Conservation (phyloP, 2,329 filamentous ascomycete genomes). For the Aspergillus cejpii region DNA sequence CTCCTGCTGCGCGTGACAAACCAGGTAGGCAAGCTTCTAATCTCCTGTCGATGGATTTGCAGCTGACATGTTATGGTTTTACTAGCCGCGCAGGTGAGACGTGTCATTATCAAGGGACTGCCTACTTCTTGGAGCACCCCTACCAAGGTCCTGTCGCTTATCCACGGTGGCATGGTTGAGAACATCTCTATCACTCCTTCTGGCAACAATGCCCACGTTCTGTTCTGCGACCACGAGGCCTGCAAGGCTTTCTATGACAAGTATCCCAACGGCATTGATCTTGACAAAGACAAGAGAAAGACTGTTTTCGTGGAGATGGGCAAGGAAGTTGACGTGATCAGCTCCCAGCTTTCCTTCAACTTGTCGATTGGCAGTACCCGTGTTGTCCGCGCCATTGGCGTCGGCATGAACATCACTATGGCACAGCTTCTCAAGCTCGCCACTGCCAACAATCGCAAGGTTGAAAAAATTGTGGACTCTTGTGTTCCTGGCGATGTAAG, state of each 20-base stretch:
- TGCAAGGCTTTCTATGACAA: constrained; percentile 33
- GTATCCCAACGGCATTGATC: constrained; percentile 34
- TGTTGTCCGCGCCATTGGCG: constrained; percentile 41
- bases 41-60: not conserved
- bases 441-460: constrained; percentile 34
- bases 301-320: constrained; percentile 36
- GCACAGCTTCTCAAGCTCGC: constrained; percentile 35
- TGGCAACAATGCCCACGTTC: constrained; percentile 26
- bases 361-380: constrained; percentile 40
- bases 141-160: constrained; percentile 31
- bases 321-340: constrained; percentile 36
- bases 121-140: constrained; percentile 26
- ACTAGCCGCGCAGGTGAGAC: constrained; percentile 25
- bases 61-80: constrained; percentile 1
- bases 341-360: constrained; percentile 38
- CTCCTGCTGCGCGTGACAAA: constrained; percentile 20
- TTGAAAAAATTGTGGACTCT: constrained; percentile 43
- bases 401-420: constrained; percentile 38
- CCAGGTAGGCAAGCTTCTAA: constrained; percentile 18
- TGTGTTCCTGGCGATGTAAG: constrained; percentile 40
- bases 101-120: constrained; percentile 33
- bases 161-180: constrained; percentile 38
- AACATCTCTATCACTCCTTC: constrained; percentile 19
- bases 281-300: constrained; percentile 25
- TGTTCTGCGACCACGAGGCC: constrained; percentile 31